These are phyloP conservation scores for Orbilia brochopaga DNA, from an alignment of 2,329 filamentous ascomycete genomes.

Conservation along the genomic window DNA sequence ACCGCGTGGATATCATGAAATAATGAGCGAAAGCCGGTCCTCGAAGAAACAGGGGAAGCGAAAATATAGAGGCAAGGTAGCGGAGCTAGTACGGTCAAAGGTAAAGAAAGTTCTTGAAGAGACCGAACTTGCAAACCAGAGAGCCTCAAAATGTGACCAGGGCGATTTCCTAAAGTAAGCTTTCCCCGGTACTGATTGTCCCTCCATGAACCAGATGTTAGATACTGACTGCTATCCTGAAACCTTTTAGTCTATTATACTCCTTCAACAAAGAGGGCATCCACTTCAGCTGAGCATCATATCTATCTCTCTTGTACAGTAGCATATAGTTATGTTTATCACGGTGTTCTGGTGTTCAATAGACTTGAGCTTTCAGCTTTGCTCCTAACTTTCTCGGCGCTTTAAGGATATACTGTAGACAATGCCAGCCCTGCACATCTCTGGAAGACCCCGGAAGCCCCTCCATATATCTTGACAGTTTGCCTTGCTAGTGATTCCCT, in stretches of 20 bases:
- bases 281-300: slow-evolving; percentile 67
- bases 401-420: too few species aligned
- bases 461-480: too few species aligned
- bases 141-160: slow-evolving; percentile 86
- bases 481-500: too few species aligned
- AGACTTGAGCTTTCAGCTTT: not conserved
- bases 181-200: not conserved
- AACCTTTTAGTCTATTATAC: slow-evolving; percentile 56
- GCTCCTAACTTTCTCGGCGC: too few species aligned
- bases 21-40: slow-evolving; percentile 61
- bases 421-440: too few species aligned
- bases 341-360: not conserved
- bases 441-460: too few species aligned
- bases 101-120: slow-evolving; percentile 81
- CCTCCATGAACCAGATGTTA: not conserved
- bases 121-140: slow-evolving; percentile 79
- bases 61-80: slow-evolving; percentile 74
- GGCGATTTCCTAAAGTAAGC: slow-evolving; percentile 74
- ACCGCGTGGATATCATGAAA: slow-evolving; percentile 57
- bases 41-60: slow-evolving; percentile 63
- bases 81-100: slow-evolving; percentile 82
- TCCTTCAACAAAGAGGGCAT: slow-evolving; percentile 92
- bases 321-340: not conserved
- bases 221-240: slow-evolving; percentile 56
- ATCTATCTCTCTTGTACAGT: not conserved